Conservation (phyloP, 805 yeast species). For the Torulaspora delbrueckii region DNA sequence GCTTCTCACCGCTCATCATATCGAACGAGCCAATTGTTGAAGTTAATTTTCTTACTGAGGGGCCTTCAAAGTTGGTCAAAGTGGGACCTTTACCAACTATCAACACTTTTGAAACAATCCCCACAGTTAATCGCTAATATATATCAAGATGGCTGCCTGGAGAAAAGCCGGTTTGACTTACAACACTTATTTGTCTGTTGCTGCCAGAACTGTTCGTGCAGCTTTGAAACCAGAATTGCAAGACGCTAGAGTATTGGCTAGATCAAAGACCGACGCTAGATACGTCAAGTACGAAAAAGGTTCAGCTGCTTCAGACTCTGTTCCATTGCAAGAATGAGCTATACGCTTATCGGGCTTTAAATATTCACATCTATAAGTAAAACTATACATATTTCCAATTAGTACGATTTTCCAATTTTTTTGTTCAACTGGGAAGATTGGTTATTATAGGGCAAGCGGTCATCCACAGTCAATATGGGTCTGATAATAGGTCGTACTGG, state of each 20-base stretch:
- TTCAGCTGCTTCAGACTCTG: constrained; percentile 39
- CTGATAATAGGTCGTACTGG: neutral
- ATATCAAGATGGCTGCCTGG: constrained; percentile 47
- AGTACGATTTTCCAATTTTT: constrained; percentile 1
- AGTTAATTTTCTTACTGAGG: neutral
- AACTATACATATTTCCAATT: constrained; percentile 1
- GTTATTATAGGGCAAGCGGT: neutral
- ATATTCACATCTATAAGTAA: constrained; percentile 2
- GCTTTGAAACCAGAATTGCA: constrained; percentile 84
- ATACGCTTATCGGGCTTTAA: constrained; percentile 3
- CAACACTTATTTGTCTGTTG: constrained; percentile 85
- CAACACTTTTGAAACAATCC: neutral
- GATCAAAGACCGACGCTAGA: constrained; percentile 70
- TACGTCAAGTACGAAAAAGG: constrained; percentile 72
- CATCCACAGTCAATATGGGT: neutral
- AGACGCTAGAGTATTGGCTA: constrained; percentile 60
- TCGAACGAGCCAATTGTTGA: constrained; percentile 4
- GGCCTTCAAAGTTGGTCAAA: neutral
- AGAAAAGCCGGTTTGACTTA: constrained; percentile 64
- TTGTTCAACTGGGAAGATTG: neutral
- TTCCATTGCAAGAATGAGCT: constrained; percentile 30
- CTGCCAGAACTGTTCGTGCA: constrained; percentile 83
- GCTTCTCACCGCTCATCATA: neutral
- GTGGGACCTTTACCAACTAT: neutral
- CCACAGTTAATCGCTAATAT: neutral